Evolutionary conservation across 2,329 filamentous ascomycete genomes (phyloP).

Genomic region (Aspergillus ruber): DNA sequence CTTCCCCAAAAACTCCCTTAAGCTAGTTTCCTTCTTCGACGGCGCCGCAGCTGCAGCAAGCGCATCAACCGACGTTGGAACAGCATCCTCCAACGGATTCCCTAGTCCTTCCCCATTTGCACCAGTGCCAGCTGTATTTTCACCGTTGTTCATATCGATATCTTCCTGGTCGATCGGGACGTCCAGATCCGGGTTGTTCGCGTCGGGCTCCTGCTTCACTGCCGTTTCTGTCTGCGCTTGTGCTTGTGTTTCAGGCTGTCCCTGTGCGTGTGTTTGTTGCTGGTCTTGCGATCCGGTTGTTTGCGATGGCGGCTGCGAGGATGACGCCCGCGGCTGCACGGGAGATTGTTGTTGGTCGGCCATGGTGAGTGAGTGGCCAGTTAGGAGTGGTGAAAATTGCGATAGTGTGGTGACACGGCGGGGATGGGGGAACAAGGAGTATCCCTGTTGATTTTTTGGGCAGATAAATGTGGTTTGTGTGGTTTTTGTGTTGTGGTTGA

Average conservation of each 20-base stretch:
- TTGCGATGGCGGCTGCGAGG: slow-evolving; percentile 13
- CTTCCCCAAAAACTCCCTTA: slow-evolving; percentile 88
- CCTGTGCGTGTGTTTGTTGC: slow-evolving; percentile 2
- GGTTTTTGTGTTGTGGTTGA: neutral
- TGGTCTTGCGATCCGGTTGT: slow-evolving; percentile 18
- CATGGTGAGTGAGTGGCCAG: slow-evolving; percentile 22
- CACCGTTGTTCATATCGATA: slow-evolving; percentile 25
- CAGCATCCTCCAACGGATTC: slow-evolving; percentile 13
- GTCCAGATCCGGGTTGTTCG: slow-evolving; percentile 21
- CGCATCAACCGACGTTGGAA: slow-evolving; percentile 31
- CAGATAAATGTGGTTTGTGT: neutral
- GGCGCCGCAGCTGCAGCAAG: slow-evolving; percentile 49
- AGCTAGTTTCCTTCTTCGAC: slow-evolving; percentile 81
- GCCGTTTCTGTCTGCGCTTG: slow-evolving; percentile 13
- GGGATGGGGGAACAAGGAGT: slow-evolving; percentile 9
- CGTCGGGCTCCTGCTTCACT: slow-evolving; percentile 19
- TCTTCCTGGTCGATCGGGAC: slow-evolving; percentile 32
- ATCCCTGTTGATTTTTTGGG: slow-evolving; percentile 3
- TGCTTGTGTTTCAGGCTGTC: slow-evolving; percentile 7
- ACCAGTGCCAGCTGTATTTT: slow-evolving; percentile 12
- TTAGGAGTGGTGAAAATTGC: slow-evolving; percentile 12
- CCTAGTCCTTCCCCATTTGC: slow-evolving; percentile 10
- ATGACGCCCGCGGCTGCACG: slow-evolving; percentile 12
- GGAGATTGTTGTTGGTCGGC: slow-evolving; percentile 24
- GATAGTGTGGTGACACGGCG: slow-evolving; percentile 4